These are phyloP conservation scores for Trypanosoma conorhini DNA, from an alignment of 208 protist species.

Conservation along the genomic window DNA sequence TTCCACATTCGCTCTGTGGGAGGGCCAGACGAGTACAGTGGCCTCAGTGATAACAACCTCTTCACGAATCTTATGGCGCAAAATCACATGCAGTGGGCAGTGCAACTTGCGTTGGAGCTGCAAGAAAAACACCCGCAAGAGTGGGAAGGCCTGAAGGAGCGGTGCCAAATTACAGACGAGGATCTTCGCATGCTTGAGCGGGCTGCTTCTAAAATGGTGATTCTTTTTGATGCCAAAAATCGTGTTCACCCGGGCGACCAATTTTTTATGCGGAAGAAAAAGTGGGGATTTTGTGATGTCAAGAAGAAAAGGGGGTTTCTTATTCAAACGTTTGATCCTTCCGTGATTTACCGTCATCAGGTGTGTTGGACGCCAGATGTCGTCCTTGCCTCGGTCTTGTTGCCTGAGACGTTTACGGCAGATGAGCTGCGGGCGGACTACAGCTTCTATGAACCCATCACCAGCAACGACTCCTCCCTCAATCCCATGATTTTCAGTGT, in stretches of 20 bases:
- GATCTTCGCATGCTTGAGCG: constrained; percentile 78
- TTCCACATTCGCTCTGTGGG: constrained; percentile 88
- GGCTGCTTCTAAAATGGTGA: constrained; percentile 67
- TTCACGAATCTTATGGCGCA: constrained; percentile 93
- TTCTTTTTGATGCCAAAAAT: constrained; percentile 78
- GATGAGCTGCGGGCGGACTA: constrained; percentile 85
- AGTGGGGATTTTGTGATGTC: constrained; percentile 71
- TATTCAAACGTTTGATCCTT: constrained; percentile 71
- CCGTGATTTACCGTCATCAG: constrained; percentile 84
- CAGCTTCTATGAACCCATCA: constrained; percentile 87
- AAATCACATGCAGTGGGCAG: constrained; percentile 82
- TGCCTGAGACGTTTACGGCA: constrained; percentile 67
- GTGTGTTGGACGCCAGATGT: constrained; percentile 87
- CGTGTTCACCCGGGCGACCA: constrained; percentile 87
- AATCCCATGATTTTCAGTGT: constrained; percentile 73
- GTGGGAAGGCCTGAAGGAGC: constrained; percentile 65
- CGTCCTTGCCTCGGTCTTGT: constrained; percentile 76
- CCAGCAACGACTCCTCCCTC: constrained; percentile 76
- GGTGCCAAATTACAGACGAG: constrained; percentile 63
- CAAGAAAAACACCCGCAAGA: constrained; percentile 53
- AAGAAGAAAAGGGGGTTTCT: constrained; percentile 42
- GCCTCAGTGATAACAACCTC: constrained; percentile 88
- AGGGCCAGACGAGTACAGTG: constrained; percentile 86
- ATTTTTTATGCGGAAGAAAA: constrained; percentile 86
- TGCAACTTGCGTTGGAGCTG: constrained; percentile 58